phyloP scores from a whole-genome alignment of 2,329 filamentous ascomycete genomes.

The Chaetomium olivaceum region DNA sequence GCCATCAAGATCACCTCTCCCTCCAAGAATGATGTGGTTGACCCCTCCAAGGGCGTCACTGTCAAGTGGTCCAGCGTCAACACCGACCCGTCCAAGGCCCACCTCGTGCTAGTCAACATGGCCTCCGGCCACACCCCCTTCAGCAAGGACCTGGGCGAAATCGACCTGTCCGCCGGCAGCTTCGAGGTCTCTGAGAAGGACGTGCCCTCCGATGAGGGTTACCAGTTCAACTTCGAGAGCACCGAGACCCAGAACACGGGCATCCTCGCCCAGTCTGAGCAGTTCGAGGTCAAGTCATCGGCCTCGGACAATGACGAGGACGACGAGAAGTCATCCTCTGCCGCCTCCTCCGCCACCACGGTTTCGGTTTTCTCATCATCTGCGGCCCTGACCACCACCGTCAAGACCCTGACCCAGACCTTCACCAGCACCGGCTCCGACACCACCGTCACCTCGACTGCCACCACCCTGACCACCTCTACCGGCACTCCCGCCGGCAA shows the following conservation, averaged over 20 bases:
- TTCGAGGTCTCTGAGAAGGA: conserved; percentile 19
- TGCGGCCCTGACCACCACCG: conserved; percentile 1
- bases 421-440: not conserved
- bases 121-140: conserved; percentile 32
- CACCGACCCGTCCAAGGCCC: conserved; percentile 30
- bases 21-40: conserved; percentile 29
- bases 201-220: conserved; percentile 25
- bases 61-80: conserved; percentile 31
- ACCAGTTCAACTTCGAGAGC: conserved; percentile 35
- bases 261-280: conserved; percentile 34
- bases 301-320: conserved; percentile 1
- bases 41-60: conserved; percentile 27
- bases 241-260: conserved; percentile 27
- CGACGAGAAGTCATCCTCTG: not conserved
- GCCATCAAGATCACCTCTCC: conserved; percentile 33
- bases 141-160: conserved; percentile 30
- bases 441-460: conserved; percentile 1
- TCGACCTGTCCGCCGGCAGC: conserved; percentile 29
- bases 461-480: conserved; percentile 22
- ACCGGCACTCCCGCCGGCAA: conserved; percentile 3
- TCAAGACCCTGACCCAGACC: not conserved
- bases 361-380: not conserved
- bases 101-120: conserved; percentile 34
- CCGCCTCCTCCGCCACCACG: not conserved
- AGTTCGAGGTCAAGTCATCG: conserved; percentile 29